A percentile compares a stretch with the other conserved stretches of the same genome.
These are phyloP conservation scores for Chloris gayana DNA, from an alignment of 176 grass and related monocot species.

Conservation along the genomic window DNA sequence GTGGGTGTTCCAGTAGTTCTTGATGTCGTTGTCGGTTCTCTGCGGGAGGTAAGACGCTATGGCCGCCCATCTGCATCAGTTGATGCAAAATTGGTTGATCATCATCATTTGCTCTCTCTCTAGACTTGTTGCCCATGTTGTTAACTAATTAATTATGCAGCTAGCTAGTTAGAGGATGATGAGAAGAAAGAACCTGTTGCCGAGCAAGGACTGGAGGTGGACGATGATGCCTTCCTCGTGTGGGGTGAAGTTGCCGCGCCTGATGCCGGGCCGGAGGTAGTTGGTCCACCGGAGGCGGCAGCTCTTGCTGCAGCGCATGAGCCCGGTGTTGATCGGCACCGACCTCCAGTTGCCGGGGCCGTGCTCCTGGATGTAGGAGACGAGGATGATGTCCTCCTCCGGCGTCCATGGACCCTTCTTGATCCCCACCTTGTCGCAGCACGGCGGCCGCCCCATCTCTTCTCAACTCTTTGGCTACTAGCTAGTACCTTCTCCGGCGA, in stretches of 20 bases:
- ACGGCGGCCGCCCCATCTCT: constrained; percentile 78
- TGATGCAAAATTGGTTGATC: neutral
- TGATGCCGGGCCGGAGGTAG: constrained; percentile 83
- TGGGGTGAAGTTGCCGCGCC: constrained; percentile 75
- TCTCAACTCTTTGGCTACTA: no score
- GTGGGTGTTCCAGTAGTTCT: constrained; percentile 97
- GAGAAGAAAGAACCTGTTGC: constrained; percentile 62
- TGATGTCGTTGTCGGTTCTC: constrained; percentile 94
- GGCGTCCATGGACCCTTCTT: constrained; percentile 96
- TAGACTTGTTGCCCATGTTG: neutral
- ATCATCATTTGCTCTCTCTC: neutral
- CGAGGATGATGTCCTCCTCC: constrained; percentile 85
- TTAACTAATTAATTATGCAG: neutral
- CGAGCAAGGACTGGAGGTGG: constrained; percentile 82
- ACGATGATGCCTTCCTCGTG: constrained; percentile 79
- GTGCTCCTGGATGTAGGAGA: constrained; percentile 87
- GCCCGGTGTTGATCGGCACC: constrained; percentile 68
- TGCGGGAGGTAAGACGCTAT: constrained; percentile 88
- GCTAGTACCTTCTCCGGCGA: neutral
- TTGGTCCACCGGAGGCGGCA: constrained; percentile 93
- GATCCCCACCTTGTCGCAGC: constrained; percentile 74
- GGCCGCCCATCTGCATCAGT: constrained; percentile 60
- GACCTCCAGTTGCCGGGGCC: constrained; percentile 88
- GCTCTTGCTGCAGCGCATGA: constrained; percentile 93
- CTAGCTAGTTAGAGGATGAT: neutral